Conservation (phyloP, 2,329 filamentous ascomycete species). For the Sclerotinia minor region DNA sequence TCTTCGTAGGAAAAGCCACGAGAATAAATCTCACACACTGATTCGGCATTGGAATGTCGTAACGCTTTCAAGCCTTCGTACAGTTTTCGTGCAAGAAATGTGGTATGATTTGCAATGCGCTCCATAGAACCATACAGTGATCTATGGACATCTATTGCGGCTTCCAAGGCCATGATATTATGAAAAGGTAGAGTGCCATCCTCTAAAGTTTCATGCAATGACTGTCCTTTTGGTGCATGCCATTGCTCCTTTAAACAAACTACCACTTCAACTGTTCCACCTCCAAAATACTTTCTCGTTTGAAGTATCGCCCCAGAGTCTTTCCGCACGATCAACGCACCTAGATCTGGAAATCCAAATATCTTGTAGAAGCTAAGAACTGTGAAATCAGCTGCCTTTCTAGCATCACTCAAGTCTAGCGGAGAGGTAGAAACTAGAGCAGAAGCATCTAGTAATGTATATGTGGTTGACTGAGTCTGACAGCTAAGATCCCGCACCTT, state of each 20-base stretch:
- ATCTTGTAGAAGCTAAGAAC: slow-evolving; percentile 93
- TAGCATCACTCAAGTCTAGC: slow-evolving; percentile 65
- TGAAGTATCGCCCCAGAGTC: slow-evolving; percentile 63
- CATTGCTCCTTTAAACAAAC: slow-evolving; percentile 74
- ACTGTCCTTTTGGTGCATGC: slow-evolving; percentile 73
- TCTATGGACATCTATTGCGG: slow-evolving; percentile 69
- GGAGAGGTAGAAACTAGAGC: slow-evolving; percentile 75
- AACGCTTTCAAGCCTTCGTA: slow-evolving; percentile 58
- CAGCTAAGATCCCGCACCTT: slow-evolving; percentile 45
- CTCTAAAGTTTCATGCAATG: slow-evolving; percentile 79
- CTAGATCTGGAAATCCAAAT: slow-evolving; percentile 94
- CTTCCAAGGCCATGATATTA: slow-evolving; percentile 78
- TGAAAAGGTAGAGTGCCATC: slow-evolving; percentile 92
- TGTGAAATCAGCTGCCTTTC: slow-evolving; percentile 75
- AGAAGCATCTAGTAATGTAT: slow-evolving; percentile 81
- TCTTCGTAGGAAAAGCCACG: slow-evolving; percentile 40
- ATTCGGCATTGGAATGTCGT: slow-evolving; percentile 62
- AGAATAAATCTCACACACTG: slow-evolving; percentile 41
- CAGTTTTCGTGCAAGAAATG: slow-evolving; percentile 61
- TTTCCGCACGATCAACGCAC: slow-evolving; percentile 79
- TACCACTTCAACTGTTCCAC: slow-evolving; percentile 91
- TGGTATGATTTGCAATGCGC: slow-evolving; percentile 69
- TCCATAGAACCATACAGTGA: slow-evolving; percentile 71
- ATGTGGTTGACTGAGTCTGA: slow-evolving; percentile 43
- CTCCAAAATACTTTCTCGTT: slow-evolving; percentile 80